Conservation (phyloP, 2,329 filamentous ascomycete genomes). For the Pyricularia grisea region DNA sequence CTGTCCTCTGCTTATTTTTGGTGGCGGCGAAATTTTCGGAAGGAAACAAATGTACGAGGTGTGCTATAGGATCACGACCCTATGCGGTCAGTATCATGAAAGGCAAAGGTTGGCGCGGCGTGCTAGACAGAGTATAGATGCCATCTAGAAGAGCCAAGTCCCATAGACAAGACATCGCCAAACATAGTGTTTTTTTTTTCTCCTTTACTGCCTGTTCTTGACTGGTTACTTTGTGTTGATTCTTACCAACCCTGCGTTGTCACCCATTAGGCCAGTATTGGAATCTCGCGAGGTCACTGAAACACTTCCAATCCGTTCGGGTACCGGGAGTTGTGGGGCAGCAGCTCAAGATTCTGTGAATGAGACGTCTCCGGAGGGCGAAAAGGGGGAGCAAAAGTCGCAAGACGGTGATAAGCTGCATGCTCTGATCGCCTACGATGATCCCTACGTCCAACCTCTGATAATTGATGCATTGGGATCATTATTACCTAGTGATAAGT, state of each 20-base stretch:
- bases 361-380: too few species aligned
- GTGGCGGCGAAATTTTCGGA: not conserved
- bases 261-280: not conserved
- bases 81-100: not conserved
- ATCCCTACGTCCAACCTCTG: conserved; percentile 81
- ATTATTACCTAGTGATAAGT: conserved; percentile 44
- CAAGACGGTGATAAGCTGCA: conserved; percentile 36
- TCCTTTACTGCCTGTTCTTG: not conserved
- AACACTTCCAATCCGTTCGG: not conserved
- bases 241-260: not conserved
- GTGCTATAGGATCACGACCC: not conserved
- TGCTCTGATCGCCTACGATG: conserved; percentile 75
- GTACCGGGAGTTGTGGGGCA: not conserved
- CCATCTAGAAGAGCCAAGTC: not conserved
- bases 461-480: conserved; percentile 63
- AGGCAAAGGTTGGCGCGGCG: not conserved
- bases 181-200: not conserved
- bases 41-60: not conserved
- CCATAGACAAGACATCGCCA: not conserved
- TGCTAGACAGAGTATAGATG: not conserved
- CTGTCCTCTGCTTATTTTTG: not conserved
- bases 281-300: not conserved
- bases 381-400: not conserved
- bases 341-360: not conserved
- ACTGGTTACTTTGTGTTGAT: not conserved